Evolutionary conservation across 1,284 basidiomycete genomes (phyloP).

Genomic region (Porogramme epimiltina): DNA sequence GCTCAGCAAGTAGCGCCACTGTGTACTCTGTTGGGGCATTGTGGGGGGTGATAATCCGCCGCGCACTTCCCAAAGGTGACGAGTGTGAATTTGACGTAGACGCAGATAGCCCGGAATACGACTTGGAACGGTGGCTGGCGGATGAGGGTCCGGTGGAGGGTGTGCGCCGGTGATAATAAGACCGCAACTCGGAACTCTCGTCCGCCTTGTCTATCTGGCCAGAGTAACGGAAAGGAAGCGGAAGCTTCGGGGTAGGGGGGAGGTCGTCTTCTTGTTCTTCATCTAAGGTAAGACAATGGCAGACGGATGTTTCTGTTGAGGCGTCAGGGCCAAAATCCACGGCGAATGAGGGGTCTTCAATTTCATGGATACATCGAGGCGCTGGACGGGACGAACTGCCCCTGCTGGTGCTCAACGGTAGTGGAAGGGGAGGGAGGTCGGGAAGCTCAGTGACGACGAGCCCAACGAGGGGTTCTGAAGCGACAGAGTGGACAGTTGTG

Average conservation of each 20-base stretch:
- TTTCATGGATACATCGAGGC: constrained; percentile 52
- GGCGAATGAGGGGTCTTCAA: constrained; percentile 44
- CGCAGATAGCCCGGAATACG: constrained; percentile 10
- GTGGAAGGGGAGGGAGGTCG: constrained; percentile 15
- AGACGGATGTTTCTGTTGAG: constrained; percentile 5
- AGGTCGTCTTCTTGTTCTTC: constrained; percentile 9
- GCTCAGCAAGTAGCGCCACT: constrained; percentile 50
- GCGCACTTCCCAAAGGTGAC: constrained; percentile 1
- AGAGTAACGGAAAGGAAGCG: constrained; percentile 43
- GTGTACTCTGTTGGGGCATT: constrained; percentile 44
- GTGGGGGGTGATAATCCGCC: constrained; percentile 35
- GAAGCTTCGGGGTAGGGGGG: constrained; percentile 10
- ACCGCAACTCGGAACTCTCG: constrained; percentile 47
- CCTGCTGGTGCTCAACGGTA: background rate
- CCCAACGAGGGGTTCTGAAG: constrained; percentile 27
- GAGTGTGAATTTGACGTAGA: constrained; percentile 3
- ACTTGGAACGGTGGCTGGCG: constrained; percentile 6
- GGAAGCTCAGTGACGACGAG: constrained; percentile 18
- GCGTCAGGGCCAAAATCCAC: constrained; percentile 6
- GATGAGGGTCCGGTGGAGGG: constrained; percentile 13
- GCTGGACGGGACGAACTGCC: constrained; percentile 13
- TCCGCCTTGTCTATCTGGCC: constrained; percentile 59
- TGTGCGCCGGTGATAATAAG: constrained; percentile 38
- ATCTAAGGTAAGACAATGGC: constrained; percentile 15
- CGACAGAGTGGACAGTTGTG: constrained; percentile 39